Evolutionary conservation across 164 flowering plant genomes (phyloP).

Genomic region (Taxillus chinensis): DNA sequence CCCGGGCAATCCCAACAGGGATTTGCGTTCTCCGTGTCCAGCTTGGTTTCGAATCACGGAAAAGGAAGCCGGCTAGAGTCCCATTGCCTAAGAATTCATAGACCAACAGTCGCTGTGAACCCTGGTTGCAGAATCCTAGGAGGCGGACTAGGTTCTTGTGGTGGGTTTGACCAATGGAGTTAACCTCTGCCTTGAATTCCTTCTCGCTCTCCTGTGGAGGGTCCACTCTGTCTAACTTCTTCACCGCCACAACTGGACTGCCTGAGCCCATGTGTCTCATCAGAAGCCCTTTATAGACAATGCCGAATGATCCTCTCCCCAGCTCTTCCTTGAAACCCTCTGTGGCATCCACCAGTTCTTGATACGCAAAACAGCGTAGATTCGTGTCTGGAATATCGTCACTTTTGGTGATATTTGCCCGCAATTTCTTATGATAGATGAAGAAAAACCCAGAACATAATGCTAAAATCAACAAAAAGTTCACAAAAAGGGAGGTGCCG

Average conservation of each 20-base stretch:
- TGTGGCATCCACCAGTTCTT: conserved; percentile 11
- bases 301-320: conserved; percentile 13
- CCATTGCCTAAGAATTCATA: conserved; percentile 31
- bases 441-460: background rate
- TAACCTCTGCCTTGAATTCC: conserved; percentile 31
- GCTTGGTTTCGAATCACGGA: conserved; percentile 14
- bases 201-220: conserved; percentile 7
- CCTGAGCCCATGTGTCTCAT: background rate
- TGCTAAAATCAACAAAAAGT: background rate
- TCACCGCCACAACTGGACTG: conserved; percentile 1
- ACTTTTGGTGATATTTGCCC: background rate
- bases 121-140: conserved; percentile 29
- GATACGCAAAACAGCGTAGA: conserved; percentile 5
- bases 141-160: conserved; percentile 28
- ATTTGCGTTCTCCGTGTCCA: conserved; percentile 22
- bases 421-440: background rate
- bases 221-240: conserved; percentile 2
- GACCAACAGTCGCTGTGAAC: conserved; percentile 19
- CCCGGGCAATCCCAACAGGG: conserved; percentile 20
- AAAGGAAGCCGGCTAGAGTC: conserved; percentile 18
- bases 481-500: background rate
- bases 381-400: background rate
- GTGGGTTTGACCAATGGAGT: conserved; percentile 19
- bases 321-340: conserved; percentile 8
- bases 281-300: conserved; percentile 10